Percentiles rank a stretch among this genome's conserved stretches.
phyloP scores from a whole-genome alignment of 768 basidiomycete genomes.

The Serendipita indica region DNA sequence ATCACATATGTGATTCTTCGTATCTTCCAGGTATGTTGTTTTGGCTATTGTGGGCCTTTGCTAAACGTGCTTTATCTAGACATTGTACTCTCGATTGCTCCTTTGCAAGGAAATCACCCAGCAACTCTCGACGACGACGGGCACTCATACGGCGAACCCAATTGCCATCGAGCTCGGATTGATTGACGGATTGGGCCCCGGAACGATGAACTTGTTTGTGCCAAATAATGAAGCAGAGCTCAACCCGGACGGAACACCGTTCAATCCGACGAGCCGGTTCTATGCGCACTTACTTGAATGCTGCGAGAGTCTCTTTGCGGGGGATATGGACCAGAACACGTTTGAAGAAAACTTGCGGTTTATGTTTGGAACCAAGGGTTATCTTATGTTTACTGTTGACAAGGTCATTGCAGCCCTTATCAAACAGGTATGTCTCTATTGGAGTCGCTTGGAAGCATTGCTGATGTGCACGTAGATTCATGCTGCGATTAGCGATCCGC shows the following conservation, averaged over 20 bases:
- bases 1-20: slow-evolving; percentile 85
- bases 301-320: slow-evolving; percentile 79
- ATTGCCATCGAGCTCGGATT: slow-evolving; percentile 73
- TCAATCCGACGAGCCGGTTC: slow-evolving; percentile 48
- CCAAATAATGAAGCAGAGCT: not conserved
- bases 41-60: not conserved
- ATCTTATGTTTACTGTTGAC: slow-evolving; percentile 85
- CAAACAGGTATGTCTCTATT: slow-evolving; percentile 56
- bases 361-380: slow-evolving; percentile 87
- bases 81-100: slow-evolving; percentile 75
- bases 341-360: slow-evolving; percentile 95
- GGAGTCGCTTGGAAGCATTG: not conserved
- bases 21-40: slow-evolving; percentile 63
- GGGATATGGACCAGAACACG: slow-evolving; percentile 76
- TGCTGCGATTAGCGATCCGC: slow-evolving; percentile 43
- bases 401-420: slow-evolving; percentile 77
- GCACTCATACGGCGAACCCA: slow-evolving; percentile 55
- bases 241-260: slow-evolving; percentile 37
- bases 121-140: slow-evolving; percentile 44
- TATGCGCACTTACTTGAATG: slow-evolving; percentile 82
- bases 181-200: slow-evolving; percentile 61
- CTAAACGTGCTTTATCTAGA: slow-evolving; percentile 29
- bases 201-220: slow-evolving; percentile 10
- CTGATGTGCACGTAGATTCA: slow-evolving; percentile 33
- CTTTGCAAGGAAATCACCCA: slow-evolving; percentile 74